Percentiles rank a stretch among this genome's conserved stretches.
These are phyloP conservation scores for Blumeria graminis DNA, from an alignment of 2,329 filamentous ascomycete genomes.

Conservation along the genomic window DNA sequence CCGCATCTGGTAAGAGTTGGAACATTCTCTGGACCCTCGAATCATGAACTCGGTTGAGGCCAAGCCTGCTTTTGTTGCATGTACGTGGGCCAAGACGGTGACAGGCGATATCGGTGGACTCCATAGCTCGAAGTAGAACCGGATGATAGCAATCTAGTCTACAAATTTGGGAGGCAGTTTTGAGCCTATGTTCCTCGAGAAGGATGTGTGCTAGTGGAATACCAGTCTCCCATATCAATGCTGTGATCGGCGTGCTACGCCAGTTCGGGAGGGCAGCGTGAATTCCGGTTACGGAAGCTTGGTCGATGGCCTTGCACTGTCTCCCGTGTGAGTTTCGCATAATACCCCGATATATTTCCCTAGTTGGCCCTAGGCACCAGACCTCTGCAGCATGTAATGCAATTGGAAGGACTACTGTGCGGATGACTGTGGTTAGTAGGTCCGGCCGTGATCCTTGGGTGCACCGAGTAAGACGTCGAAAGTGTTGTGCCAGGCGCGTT, in stretches of 20 bases:
- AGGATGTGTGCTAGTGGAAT: background rate
- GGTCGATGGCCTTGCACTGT: background rate
- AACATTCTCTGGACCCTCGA: too few relatives aligned
- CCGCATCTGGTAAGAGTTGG: too few relatives aligned
- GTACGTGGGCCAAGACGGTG: too few relatives aligned
- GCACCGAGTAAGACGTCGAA: background rate
- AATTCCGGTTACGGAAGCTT: background rate
- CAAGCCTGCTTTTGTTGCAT: too few relatives aligned
- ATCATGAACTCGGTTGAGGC: too few relatives aligned
- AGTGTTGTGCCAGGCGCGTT: background rate
- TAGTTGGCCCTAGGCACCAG: background rate
- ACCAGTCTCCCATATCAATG: background rate
- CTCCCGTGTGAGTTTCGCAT: background rate
- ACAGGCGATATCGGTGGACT: too few relatives aligned
- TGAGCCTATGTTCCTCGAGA: too few relatives aligned
- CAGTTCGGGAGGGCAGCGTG: background rate
- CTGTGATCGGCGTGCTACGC: background rate
- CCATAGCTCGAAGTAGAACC: too few relatives aligned
- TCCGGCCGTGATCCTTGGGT: background rate
- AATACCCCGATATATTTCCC: background rate
- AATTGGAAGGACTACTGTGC: background rate
- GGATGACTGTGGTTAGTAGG: background rate
- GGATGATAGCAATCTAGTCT: too few relatives aligned
- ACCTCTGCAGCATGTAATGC: background rate
- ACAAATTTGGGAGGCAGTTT: too few relatives aligned